phyloP scores from a whole-genome alignment of 2,329 filamentous ascomycete species.

The Fusarium coicis region DNA sequence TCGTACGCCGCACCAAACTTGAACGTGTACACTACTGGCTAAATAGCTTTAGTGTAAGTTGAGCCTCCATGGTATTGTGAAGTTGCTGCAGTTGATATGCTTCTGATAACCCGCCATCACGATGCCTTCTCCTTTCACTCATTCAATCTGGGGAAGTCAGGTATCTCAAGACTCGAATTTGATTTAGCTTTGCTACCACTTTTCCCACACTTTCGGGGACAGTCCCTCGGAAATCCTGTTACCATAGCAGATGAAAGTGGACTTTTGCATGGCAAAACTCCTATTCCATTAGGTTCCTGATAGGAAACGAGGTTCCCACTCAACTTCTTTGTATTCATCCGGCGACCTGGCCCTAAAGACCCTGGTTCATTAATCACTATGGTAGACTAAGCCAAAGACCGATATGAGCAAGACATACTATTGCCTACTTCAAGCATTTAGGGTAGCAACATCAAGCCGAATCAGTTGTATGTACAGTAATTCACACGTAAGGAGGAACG shows the following conservation, averaged over 20 bases:
- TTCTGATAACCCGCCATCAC: too few species aligned
- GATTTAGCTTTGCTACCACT: not conserved
- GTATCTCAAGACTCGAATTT: not conserved
- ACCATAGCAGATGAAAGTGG: not conserved
- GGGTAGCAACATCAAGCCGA: not conserved
- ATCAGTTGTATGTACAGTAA: not conserved
- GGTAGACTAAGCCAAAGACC: not conserved
- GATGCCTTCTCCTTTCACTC: not conserved
- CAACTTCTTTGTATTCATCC: not conserved
- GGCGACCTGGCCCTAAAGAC: not conserved
- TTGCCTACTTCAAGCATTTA: not conserved
- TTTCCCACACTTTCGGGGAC: too few species aligned
- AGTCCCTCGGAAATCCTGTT: not conserved
- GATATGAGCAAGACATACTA: not conserved
- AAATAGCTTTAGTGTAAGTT: not conserved
- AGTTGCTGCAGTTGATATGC: not conserved
- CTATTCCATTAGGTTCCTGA: not conserved
- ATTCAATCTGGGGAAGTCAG: not conserved
- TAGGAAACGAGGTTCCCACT: not conserved
- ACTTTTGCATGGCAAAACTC: not conserved
- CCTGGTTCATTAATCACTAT: not conserved
- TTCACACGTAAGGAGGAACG: not conserved
- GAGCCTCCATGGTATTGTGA: not conserved
- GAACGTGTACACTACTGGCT: conserved; percentile 4
- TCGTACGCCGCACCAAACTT: not conserved